Percentiles rank a stretch among this genome's conserved stretches.
Evolutionary conservation across 1,139 yeast species (phyloP).

Genomic region (Komagataea norvegica): DNA sequence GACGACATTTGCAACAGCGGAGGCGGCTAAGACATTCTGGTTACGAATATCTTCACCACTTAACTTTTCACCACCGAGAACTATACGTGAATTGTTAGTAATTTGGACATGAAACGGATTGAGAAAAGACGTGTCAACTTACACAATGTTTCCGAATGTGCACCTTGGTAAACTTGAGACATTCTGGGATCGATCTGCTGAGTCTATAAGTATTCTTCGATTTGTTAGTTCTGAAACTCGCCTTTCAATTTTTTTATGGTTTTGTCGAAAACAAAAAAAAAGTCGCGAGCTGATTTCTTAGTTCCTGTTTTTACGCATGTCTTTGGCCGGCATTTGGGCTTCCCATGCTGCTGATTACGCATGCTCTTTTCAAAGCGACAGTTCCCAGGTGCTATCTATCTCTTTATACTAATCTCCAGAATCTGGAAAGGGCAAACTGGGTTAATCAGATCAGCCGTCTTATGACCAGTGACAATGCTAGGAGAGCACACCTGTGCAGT

Average conservation of each 20-base stretch:
- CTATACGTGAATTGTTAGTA: constrained; percentile 26
- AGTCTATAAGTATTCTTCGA: too few species aligned
- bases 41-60: constrained; percentile 96
- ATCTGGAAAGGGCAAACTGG: too few species aligned
- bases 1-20: constrained; percentile 95
- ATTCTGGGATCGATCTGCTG: constrained; percentile 28
- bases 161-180: constrained; percentile 56
- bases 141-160: constrained; percentile 85
- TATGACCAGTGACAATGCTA: too few species aligned
- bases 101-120: neutral
- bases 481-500: too few species aligned
- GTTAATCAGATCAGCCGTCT: too few species aligned
- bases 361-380: too few species aligned
- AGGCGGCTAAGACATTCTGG: constrained; percentile 94
- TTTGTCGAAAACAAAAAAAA: constrained; percentile 8
- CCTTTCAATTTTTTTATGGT: constrained; percentile 7
- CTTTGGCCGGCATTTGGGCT: too few species aligned
- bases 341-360: too few species aligned
- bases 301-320: constrained; percentile 10
- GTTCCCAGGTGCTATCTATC: too few species aligned
- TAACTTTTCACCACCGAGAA: constrained; percentile 92
- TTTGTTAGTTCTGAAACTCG: neutral
- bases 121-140: constrained; percentile 22
- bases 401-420: too few species aligned
- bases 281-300: constrained; percentile 9